A percentile compares a stretch with the other conserved stretches of the same genome.
These are phyloP conservation scores for Dothistroma pini DNA, from an alignment of 2,329 filamentous ascomycete genomes.

Conservation along the genomic window DNA sequence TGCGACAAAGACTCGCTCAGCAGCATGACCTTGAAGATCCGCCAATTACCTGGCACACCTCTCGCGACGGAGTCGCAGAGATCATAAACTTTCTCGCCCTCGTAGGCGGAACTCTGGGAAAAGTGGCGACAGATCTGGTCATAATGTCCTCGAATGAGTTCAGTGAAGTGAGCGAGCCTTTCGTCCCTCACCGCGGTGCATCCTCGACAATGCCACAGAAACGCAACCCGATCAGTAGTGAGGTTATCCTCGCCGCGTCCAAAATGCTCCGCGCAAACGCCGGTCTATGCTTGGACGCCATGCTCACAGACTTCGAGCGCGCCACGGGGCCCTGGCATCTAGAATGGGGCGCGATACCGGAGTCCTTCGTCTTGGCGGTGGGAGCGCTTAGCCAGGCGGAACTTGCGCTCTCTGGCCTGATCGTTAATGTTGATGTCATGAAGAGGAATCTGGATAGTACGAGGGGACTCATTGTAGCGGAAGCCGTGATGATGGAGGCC, in stretches of 20 bases:
- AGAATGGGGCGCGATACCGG: conserved; percentile 34
- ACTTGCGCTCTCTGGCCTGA: conserved; percentile 27
- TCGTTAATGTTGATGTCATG: conserved; percentile 30
- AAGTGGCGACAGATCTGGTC: conserved; percentile 32
- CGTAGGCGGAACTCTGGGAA: conserved; percentile 29
- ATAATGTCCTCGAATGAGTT: conserved; percentile 34
- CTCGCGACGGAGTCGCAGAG: conserved; percentile 32
- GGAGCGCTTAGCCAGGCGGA: conserved; percentile 29
- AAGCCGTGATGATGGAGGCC: conserved; percentile 41
- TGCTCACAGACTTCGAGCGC: conserved; percentile 34
- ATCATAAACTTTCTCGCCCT: conserved; percentile 28
- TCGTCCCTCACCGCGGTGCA: conserved; percentile 52
- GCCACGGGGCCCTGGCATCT: conserved; percentile 34
- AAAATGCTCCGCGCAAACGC: conserved; percentile 29
- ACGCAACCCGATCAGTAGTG: conserved; percentile 32
- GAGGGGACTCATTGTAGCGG: conserved; percentile 36
- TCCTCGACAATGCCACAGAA: conserved; percentile 56
- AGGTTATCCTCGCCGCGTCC: conserved; percentile 29
- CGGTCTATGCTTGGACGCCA: conserved; percentile 27
- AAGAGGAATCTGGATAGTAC: conserved; percentile 32
- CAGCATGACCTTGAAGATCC: conserved; percentile 27
- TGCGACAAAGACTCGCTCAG: conserved; percentile 24
- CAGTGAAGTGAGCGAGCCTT: conserved; percentile 36
- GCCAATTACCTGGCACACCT: conserved; percentile 34
- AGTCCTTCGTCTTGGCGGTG: conserved; percentile 28